A percentile compares a stretch with the other conserved stretches of the same genome.
Conservation (phyloP, 495 filamentous ascomycete species). For the Aspergillus bertholletiae region DNA sequence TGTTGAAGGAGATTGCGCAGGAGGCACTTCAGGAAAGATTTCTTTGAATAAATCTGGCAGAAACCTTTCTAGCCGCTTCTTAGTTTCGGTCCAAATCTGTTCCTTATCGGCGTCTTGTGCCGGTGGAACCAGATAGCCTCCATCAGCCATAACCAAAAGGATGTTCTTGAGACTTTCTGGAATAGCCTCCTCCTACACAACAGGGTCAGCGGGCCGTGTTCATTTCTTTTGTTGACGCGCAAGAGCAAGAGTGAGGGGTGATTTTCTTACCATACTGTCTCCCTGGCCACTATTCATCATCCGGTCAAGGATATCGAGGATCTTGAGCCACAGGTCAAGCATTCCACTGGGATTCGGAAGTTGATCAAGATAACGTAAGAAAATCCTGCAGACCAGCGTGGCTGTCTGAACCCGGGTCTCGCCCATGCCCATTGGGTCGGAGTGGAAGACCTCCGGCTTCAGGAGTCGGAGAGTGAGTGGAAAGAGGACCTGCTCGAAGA, state of each 20-base stretch:
- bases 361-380: slow-evolving; percentile 86
- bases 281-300: slow-evolving; percentile 96
- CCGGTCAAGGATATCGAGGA: slow-evolving; percentile 91
- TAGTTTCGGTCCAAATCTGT: slow-evolving; percentile 63
- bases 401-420: slow-evolving; percentile 92
- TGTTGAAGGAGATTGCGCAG: slow-evolving; percentile 22
- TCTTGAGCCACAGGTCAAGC: slow-evolving; percentile 88
- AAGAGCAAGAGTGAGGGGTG: slow-evolving; percentile 4
- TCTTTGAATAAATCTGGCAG: slow-evolving; percentile 66
- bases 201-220: background rate
- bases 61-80: slow-evolving; percentile 87
- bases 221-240: background rate
- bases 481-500: slow-evolving; percentile 93
- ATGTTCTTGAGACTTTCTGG: slow-evolving; percentile 97
- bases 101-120: slow-evolving; percentile 40
- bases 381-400: slow-evolving; percentile 89
- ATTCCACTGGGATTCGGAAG: slow-evolving; percentile 85
- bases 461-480: slow-evolving; percentile 85
- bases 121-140: slow-evolving; percentile 76
- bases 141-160: slow-evolving; percentile 89
- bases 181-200: slow-evolving; percentile 79
- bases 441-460: slow-evolving; percentile 93
- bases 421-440: slow-evolving; percentile 89
- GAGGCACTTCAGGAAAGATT: slow-evolving; percentile 40
- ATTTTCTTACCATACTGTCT: slow-evolving; percentile 78